Percentiles rank a stretch among this genome's conserved stretches.
Conservation (phyloP, 2,329 filamentous ascomycete genomes). For the Neobulgaria alba region DNA sequence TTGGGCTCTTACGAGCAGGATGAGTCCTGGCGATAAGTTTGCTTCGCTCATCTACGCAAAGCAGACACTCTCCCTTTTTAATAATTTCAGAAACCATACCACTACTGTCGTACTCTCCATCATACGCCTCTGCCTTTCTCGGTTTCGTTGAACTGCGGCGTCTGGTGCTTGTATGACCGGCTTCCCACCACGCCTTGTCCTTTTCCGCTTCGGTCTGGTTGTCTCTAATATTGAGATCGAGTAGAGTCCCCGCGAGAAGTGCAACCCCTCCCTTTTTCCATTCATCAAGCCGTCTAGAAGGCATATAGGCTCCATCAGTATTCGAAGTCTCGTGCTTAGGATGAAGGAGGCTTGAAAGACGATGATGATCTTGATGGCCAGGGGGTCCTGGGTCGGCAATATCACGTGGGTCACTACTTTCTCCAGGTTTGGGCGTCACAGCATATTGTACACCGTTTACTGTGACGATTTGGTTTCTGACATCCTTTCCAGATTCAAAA, state of each 20-base stretch:
- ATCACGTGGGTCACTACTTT: not conserved
- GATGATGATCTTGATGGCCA: conserved; percentile 16
- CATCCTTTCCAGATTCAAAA: conserved; percentile 9
- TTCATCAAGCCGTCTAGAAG: conserved; percentile 56
- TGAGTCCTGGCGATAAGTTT: not conserved
- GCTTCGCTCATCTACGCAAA: conserved; percentile 11
- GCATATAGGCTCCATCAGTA: conserved; percentile 48
- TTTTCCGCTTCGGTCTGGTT: conserved; percentile 34
- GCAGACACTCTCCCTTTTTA: conserved; percentile 10
- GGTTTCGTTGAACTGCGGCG: conserved; percentile 29
- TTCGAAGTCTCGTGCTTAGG: conserved; percentile 28
- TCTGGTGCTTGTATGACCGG: conserved; percentile 36
- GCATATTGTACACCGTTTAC: conserved; percentile 19
- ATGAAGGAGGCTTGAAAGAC: conserved; percentile 25
- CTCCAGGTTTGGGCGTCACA: conserved; percentile 14
- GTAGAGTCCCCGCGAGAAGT: conserved; percentile 46
- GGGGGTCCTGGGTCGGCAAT: not conserved
- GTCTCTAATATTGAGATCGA: conserved; percentile 46
- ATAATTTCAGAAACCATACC: conserved; percentile 32
- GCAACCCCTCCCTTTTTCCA: conserved; percentile 63
- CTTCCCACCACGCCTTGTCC: conserved; percentile 71
- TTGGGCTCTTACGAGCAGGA: conserved; percentile 2
- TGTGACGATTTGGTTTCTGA: conserved; percentile 15
- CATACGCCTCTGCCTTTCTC: conserved; percentile 52
- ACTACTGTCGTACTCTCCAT: conserved; percentile 58